phyloP scores from a whole-genome alignment of 83 land plant species.

The Larix sibirica region DNA sequence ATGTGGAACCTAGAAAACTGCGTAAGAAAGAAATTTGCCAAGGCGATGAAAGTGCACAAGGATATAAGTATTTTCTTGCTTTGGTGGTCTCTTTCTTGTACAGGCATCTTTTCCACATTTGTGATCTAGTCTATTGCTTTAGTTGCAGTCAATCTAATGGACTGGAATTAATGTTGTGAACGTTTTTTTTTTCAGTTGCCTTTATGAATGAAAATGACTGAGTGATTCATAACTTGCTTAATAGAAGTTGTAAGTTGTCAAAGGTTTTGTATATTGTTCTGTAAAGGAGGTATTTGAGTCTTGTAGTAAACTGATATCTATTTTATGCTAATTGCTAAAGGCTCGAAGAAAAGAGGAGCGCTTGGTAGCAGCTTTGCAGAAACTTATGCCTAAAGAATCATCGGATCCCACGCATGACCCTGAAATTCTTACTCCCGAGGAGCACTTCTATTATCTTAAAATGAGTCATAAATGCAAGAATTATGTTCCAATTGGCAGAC shows the following conservation, averaged over 20 bases:
- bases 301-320: not conserved
- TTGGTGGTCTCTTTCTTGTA: not conserved
- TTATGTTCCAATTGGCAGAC: constrained; percentile 84
- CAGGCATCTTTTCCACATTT: not conserved
- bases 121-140: not conserved
- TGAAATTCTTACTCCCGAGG: constrained; percentile 82
- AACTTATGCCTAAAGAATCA: constrained; percentile 54
- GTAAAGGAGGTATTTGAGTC: not conserved
- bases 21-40: no score
- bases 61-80: no score
- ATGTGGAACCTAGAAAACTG: no score
- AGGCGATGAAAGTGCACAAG: no score
- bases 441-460: constrained; percentile 75
- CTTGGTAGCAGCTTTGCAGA: constrained; percentile 44
- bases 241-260: not conserved
- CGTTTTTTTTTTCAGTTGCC: not conserved
- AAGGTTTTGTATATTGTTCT: not conserved
- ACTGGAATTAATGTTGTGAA: not conserved
- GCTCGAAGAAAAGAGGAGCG: constrained; percentile 63
- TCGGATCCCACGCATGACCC: constrained; percentile 75
- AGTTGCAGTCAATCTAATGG: not conserved
- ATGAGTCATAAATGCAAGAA: constrained; percentile 79
- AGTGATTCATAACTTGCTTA: not conserved
- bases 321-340: constrained; percentile 25
- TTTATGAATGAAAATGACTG: not conserved